Conservation (phyloP, 208 protist genomes). For the Strigomonas culicis region DNA sequence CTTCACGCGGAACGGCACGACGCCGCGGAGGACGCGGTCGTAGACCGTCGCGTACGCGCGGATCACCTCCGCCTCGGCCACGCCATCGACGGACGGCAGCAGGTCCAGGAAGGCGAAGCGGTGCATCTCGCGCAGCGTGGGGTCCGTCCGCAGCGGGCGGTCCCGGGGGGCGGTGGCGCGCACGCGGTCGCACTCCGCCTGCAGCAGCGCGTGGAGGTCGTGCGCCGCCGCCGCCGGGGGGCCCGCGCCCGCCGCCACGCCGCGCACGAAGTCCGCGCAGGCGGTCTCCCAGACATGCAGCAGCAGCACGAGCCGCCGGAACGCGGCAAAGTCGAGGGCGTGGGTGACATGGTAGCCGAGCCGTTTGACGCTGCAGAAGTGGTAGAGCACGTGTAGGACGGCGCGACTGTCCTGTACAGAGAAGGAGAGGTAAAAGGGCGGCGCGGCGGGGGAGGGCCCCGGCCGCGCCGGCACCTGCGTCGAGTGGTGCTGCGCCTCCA, state of each 20-base stretch:
- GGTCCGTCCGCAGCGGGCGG: neutral
- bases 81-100: constrained; percentile 34
- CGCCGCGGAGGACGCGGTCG: constrained; percentile 19
- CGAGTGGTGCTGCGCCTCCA: neutral
- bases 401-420: constrained; percentile 40
- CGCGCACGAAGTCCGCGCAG: constrained; percentile 2
- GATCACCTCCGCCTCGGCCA: constrained; percentile 34
- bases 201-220: neutral
- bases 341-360: constrained; percentile 57
- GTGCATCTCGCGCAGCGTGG: neutral
- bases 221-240: neutral
- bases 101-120: constrained; percentile 22
- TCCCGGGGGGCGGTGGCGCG: neutral
- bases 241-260: neutral
- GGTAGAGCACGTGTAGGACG: constrained; percentile 42
- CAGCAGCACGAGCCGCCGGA: constrained; percentile 57
- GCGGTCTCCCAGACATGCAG: constrained; percentile 38
- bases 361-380: constrained; percentile 25
- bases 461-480: neutral
- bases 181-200: neutral
- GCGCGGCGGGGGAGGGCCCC: too few relatives aligned
- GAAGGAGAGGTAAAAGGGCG: constrained; percentile 16
- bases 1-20: constrained; percentile 18
- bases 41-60: constrained; percentile 31
- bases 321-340: constrained; percentile 47